These are phyloP conservation scores for Digitaria exilis DNA, from an alignment of 202 grass and related monocot species.

Conservation along the genomic window DNA sequence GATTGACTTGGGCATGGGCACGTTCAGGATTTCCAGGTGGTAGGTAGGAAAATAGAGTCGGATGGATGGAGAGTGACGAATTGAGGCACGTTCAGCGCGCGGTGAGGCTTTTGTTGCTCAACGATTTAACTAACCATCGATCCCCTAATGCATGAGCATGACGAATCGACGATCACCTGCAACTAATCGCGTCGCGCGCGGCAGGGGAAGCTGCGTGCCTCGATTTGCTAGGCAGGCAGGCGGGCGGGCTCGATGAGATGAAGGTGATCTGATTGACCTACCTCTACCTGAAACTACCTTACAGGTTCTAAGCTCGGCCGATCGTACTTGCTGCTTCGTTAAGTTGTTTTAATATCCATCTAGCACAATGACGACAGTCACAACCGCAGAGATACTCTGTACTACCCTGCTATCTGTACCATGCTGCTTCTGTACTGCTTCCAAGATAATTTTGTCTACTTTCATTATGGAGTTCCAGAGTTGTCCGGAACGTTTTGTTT, in stretches of 20 bases:
- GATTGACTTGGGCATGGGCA: slow-evolving; percentile 27
- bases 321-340: background rate
- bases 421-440: background rate
- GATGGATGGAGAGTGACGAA: too few relatives aligned
- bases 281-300: slow-evolving; percentile 38
- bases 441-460: background rate
- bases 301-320: background rate
- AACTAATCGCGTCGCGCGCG: slow-evolving; percentile 24
- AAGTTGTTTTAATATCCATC: background rate
- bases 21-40: slow-evolving; percentile 34
- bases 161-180: slow-evolving; percentile 32
- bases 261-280: slow-evolving; percentile 50
- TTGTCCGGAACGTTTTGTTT: background rate
- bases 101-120: slow-evolving; percentile 19
- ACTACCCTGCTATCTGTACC: background rate
- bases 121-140: slow-evolving; percentile 23
- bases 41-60: slow-evolving; percentile 44
- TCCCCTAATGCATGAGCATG: slow-evolving; percentile 31
- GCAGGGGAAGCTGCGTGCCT: slow-evolving; percentile 32
- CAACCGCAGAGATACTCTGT: background rate
- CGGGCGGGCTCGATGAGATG: background rate
- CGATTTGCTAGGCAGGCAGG: slow-evolving; percentile 37
- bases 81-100: too few relatives aligned
- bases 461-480: background rate
- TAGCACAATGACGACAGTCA: background rate